Conservation (phyloP, 78 protist genomes). For the Dictyostelium capitatum region DNA sequence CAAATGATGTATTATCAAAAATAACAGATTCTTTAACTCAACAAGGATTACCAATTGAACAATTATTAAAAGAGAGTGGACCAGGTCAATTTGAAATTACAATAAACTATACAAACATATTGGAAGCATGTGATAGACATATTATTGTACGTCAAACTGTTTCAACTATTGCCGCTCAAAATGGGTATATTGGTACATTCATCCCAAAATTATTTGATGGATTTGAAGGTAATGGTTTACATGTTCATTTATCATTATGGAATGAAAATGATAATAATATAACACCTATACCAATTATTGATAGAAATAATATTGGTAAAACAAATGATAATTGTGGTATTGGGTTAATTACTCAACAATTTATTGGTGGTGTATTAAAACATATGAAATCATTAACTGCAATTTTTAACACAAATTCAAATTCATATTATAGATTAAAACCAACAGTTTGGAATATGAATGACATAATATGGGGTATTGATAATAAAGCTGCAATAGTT, state of each 20-base stretch:
- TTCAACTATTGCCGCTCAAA: constrained; percentile 13
- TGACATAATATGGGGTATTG: constrained; percentile 39
- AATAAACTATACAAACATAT: background rate
- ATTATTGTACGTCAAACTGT: constrained; percentile 29
- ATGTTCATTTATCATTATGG: constrained; percentile 66
- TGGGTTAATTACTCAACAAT: background rate
- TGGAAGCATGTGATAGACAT: constrained; percentile 69
- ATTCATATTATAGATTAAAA: constrained; percentile 10
- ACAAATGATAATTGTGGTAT: constrained; percentile 2
- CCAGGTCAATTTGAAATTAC: constrained; percentile 72
- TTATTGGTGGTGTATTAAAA: constrained; percentile 33
- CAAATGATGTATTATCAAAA: background rate
- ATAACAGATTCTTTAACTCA: background rate
- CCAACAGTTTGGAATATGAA: constrained; percentile 48
- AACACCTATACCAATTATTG: background rate
- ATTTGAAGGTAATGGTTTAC: constrained; percentile 27
- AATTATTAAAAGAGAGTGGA: constrained; percentile 37
- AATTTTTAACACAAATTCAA: constrained; percentile 2
- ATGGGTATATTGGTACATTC: constrained; percentile 36
- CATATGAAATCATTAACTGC: constrained; percentile 40
- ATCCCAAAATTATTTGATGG: constrained; percentile 19
- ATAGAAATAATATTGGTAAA: no score
- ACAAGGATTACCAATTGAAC: constrained; percentile 52
- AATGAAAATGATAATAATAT: background rate
- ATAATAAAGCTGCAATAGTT: constrained; percentile 46